Conservation (phyloP, 192 early-diverging fungal species). For the Umbelopsis vinacea region DNA sequence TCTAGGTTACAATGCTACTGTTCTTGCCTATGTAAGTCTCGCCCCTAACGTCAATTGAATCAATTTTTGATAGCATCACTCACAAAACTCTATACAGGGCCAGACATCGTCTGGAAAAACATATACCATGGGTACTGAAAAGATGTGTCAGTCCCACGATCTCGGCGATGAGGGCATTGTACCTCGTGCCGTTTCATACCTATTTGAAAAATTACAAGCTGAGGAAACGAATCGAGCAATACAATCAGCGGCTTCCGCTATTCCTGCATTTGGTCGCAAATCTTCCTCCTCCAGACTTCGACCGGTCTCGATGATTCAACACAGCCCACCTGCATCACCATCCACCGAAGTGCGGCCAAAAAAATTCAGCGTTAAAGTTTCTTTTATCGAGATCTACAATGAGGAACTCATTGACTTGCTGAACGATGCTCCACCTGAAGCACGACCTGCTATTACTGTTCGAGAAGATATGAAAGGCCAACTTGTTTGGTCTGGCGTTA, state of each 20-base stretch:
- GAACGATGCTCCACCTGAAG: conserved; percentile 61
- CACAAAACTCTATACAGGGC: conserved; percentile 36
- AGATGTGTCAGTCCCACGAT: conserved; percentile 24
- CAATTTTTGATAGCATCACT: background rate
- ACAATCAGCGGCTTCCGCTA: background rate
- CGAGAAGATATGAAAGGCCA: conserved; percentile 87
- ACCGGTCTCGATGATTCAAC: background rate
- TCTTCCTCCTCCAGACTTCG: background rate
- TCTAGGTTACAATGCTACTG: conserved; percentile 92
- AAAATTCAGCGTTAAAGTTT: conserved; percentile 65
- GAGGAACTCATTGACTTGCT: conserved; percentile 96
- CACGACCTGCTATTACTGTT: conserved; percentile 68
- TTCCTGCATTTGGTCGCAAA: conserved; percentile 1
- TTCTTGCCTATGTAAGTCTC: conserved; percentile 78
- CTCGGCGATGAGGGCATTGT: background rate
- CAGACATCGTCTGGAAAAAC: conserved; percentile 97
- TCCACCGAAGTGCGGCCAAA: background rate
- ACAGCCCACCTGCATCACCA: background rate
- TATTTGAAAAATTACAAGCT: conserved; percentile 14
- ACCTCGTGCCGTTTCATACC: conserved; percentile 7
- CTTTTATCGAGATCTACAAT: conserved; percentile 97
- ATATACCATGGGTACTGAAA: conserved; percentile 89
- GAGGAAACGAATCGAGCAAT: background rate
- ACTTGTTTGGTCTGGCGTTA: conserved; percentile 82
- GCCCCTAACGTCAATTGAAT: background rate